Percentiles rank a stretch among this genome's conserved stretches.
Conservation (phyloP, 2,329 filamentous ascomycete genomes). For the Fusarium bactridioides region DNA sequence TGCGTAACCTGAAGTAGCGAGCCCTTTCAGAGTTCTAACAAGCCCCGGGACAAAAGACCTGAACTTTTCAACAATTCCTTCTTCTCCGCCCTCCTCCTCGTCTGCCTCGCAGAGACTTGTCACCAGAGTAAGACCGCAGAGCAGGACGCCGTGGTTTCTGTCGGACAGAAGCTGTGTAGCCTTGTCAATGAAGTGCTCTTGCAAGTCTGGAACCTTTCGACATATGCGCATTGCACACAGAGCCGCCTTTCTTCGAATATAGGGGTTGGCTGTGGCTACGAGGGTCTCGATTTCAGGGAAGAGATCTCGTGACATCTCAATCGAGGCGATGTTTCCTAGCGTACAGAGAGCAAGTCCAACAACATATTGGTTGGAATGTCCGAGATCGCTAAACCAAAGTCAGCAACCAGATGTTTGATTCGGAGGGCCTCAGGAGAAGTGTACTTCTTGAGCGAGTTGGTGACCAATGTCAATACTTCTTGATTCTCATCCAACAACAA, state of each 20-base stretch:
- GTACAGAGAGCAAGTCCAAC: constrained; percentile 96
- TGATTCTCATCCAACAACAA: constrained; percentile 97
- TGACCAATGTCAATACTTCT: constrained; percentile 95
- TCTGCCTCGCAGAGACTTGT: constrained; percentile 94
- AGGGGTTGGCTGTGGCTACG: constrained; percentile 93
- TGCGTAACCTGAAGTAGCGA: constrained; percentile 95
- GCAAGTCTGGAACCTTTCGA: constrained; percentile 94
- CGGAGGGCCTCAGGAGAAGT: constrained; percentile 32
- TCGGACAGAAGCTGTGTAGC: constrained; percentile 87
- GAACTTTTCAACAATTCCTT: constrained; percentile 90
- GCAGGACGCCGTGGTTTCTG: constrained; percentile 92
- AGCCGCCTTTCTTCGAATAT: constrained; percentile 95
- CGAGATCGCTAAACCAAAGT: constrained; percentile 74
- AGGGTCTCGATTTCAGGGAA: constrained; percentile 96
- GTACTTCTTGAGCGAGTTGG: constrained; percentile 97
- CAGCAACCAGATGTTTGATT: constrained; percentile 15
- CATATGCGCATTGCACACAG: constrained; percentile 99
- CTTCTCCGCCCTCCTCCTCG: constrained; percentile 89
- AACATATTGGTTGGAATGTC: constrained; percentile 98
- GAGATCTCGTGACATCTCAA: constrained; percentile 97
- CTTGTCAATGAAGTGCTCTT: constrained; percentile 97
- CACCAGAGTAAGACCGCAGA: constrained; percentile 91
- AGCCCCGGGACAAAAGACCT: constrained; percentile 83
- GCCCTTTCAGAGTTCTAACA: constrained; percentile 88
- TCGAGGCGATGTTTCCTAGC: constrained; percentile 94